Conservation (phyloP, 208 protist genomes). For the Crithidia fasciculata region DNA sequence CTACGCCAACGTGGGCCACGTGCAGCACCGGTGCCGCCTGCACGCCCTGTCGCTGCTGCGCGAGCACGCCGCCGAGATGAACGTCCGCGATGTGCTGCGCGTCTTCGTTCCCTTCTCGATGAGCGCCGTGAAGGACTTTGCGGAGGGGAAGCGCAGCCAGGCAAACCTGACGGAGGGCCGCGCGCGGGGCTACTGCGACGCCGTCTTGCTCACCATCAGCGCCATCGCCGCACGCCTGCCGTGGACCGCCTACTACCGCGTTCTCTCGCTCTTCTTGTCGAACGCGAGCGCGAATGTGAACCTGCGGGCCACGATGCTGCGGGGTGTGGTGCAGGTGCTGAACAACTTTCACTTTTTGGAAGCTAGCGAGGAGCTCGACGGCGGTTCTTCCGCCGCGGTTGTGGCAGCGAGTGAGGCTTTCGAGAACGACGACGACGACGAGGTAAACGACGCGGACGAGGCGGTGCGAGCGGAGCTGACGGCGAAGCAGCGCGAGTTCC, state of each 20-base stretch:
- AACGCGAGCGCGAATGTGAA: slow-evolving; percentile 73
- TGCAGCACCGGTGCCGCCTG: slow-evolving; percentile 83
- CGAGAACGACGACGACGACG: slow-evolving; percentile 42
- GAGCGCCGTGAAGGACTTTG: slow-evolving; percentile 85
- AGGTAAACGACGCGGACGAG: slow-evolving; percentile 60
- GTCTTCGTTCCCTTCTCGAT: slow-evolving; percentile 91
- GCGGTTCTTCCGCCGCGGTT: background rate
- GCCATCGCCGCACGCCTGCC: slow-evolving; percentile 69
- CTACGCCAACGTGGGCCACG: slow-evolving; percentile 83
- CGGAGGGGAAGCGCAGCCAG: slow-evolving; percentile 82
- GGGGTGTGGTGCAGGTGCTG: slow-evolving; percentile 88
- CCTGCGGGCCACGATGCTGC: slow-evolving; percentile 82
- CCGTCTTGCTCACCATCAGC: slow-evolving; percentile 78
- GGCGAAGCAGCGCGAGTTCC: slow-evolving; percentile 54
- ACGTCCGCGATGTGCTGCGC: slow-evolving; percentile 81
- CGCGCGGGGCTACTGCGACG: slow-evolving; percentile 86
- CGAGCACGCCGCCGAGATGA: slow-evolving; percentile 44
- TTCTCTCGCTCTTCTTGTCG: slow-evolving; percentile 80
- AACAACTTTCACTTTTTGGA: slow-evolving; percentile 87
- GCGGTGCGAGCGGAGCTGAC: slow-evolving; percentile 36
- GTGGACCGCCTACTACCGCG: slow-evolving; percentile 89
- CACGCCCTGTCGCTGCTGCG: slow-evolving; percentile 80
- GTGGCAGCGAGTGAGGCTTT: slow-evolving; percentile 29
- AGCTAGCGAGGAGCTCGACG: slow-evolving; percentile 25
- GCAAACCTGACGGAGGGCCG: slow-evolving; percentile 83